phyloP scores from a whole-genome alignment of 192 early-diverging fungal genomes.

The Tieghemiomyces parasiticus region DNA sequence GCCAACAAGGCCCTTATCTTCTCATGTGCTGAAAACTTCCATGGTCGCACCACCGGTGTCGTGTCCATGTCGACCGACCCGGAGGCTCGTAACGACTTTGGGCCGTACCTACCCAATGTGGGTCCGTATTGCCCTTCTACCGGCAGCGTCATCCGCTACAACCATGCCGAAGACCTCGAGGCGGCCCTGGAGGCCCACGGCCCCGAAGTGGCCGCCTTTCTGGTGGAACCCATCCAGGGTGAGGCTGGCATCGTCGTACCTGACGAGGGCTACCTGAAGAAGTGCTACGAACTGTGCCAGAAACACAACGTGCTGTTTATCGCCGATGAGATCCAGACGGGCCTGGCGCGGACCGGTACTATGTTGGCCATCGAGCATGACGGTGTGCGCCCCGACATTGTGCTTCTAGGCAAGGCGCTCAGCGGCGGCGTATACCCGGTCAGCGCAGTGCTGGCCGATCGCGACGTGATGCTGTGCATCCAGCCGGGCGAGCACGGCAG shows the following conservation, averaged over 20 bases:
- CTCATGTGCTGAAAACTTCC: slow-evolving; percentile 82
- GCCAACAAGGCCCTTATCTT: slow-evolving; percentile 69
- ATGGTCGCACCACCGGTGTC: slow-evolving; percentile 85
- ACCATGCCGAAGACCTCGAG: slow-evolving; percentile 76
- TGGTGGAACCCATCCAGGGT: slow-evolving; percentile 98
- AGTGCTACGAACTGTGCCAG: slow-evolving; percentile 82
- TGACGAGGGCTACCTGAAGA: slow-evolving; percentile 78
- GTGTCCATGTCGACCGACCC: slow-evolving; percentile 94
- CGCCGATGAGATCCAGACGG: slow-evolving; percentile 98
- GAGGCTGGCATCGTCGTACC: slow-evolving; percentile 96
- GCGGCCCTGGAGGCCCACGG: slow-evolving; percentile 70
- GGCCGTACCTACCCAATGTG: slow-evolving; percentile 85
- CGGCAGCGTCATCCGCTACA: slow-evolving; percentile 60
- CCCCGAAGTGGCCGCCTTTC: slow-evolving; percentile 75
- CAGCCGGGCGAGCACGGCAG: slow-evolving; percentile 90
- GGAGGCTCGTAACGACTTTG: slow-evolving; percentile 66
- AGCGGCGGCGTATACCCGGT: slow-evolving; percentile 96
- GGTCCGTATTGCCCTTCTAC: slow-evolving; percentile 66
- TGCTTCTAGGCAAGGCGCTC: slow-evolving; percentile 95
- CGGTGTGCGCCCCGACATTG: slow-evolving; percentile 77
- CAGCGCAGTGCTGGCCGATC: slow-evolving; percentile 75
- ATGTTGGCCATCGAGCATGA: slow-evolving; percentile 93
- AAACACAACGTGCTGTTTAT: slow-evolving; percentile 97
- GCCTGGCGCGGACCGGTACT: slow-evolving; percentile 85
- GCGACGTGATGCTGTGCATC: slow-evolving; percentile 67